Percentiles rank a stretch among this genome's conserved stretches.
Conservation (phyloP, 176 grass and related monocot genomes). For the Aegilops tauschii region DNA sequence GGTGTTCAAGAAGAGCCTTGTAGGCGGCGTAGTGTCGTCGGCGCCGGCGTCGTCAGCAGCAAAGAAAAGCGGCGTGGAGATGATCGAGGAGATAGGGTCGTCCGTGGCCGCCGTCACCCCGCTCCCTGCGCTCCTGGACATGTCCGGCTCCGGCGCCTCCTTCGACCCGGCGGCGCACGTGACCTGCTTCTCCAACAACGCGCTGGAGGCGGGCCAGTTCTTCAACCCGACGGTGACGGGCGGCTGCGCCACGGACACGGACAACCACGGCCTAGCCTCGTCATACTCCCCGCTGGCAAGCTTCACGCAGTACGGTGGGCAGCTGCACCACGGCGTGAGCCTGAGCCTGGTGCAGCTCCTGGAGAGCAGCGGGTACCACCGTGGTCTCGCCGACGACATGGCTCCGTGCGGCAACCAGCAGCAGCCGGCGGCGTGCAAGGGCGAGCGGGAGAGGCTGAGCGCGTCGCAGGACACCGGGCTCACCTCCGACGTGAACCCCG, state of each 20-base stretch:
- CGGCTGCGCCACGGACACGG: background rate
- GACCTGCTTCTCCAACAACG: slow-evolving; percentile 95
- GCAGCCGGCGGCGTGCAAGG: background rate
- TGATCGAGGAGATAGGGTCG: background rate
- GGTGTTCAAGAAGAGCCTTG: slow-evolving; percentile 72
- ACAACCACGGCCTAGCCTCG: background rate
- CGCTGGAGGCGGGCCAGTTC: slow-evolving; percentile 49
- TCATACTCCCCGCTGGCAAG: background rate
- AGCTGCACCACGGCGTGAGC: slow-evolving; percentile 24
- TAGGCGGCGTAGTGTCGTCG: background rate
- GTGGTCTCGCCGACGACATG: background rate
- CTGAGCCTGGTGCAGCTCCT: slow-evolving; percentile 59
- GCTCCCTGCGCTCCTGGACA: slow-evolving; percentile 52
- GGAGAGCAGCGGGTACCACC: slow-evolving; percentile 34
- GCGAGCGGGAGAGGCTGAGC: slow-evolving; percentile 35
- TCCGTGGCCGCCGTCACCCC: background rate
- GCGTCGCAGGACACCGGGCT: slow-evolving; percentile 60
- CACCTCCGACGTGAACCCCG: slow-evolving; percentile 63
- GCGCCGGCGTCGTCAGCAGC: background rate
- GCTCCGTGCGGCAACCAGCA: background rate
- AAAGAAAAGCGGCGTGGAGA: background rate
- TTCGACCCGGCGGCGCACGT: slow-evolving; percentile 47
- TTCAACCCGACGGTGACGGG: slow-evolving; percentile 14
- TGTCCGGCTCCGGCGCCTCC: slow-evolving; percentile 25
- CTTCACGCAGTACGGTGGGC: slow-evolving; percentile 28